Base-by-base conservation (phyloP, 2,329 filamentous ascomycete species). In the Pseudonectria foliicola region DNA sequence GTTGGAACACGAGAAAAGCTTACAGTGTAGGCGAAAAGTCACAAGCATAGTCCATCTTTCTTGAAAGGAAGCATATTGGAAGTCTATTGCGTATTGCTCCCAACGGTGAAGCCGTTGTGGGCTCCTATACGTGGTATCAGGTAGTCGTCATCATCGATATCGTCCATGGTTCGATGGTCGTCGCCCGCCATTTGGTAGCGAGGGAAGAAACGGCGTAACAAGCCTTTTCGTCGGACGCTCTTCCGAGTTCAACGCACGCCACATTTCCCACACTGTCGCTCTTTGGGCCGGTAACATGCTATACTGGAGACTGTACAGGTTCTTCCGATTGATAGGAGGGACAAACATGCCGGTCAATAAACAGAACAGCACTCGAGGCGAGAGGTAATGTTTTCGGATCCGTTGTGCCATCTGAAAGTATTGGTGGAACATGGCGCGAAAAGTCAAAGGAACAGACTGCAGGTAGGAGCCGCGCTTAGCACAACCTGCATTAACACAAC, bases 291-390 rank as follows among this genome's bases (percentile, higher is more conserved):
- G 93, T 27, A 98, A 71, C 87, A 96, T 96, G 64, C 87, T 94
- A 62, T 98, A 98, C 63, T 98, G 92, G 52, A 98, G 69, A 49
- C 87, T 93, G 63, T 98, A 98, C 33, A 98, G 70, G 54, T 92
- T 93, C 55, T 89, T 90, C 34, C 93, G 77, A 56, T 95, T 89
- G 31, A 98, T 93, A 0, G 93, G 90, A 10, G 90, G 92, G 2
- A 96, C 88, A 46, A 95, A 95, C 42, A 84, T 85, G 39, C 92
- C 92, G 0, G 87, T 94, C 15, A 89, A 69, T 2, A 98, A 79
- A 51, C 87, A 92, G 26, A 95, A 71, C 31, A 96, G 75, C 13
- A 98, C 93, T 11, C 81, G 77, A 0, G 87, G 87, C 0, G 88
- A 90, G 28, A 96, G 72, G 59, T 98, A 98, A 63, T 98, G 92